A percentile compares a stretch with the other conserved stretches of the same genome.
Evolutionary conservation across 768 basidiomycete species (phyloP).

Genomic region (Obba rivulosa): DNA sequence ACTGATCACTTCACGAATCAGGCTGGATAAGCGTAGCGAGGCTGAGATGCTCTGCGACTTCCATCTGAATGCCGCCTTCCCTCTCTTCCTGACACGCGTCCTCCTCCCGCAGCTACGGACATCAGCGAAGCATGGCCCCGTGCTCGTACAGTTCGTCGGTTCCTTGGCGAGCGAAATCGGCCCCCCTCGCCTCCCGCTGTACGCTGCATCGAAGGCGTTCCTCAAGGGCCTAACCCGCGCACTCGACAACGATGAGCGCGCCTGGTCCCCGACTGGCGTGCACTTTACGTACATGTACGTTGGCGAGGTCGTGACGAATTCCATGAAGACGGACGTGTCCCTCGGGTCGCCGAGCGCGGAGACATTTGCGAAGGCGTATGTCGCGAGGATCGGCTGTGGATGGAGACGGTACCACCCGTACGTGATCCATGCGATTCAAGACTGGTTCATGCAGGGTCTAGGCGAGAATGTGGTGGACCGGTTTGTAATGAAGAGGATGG

Average conservation of each 20-base stretch:
- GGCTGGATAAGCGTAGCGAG: slow-evolving; percentile 1
- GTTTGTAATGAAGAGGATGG: slow-evolving; percentile 8
- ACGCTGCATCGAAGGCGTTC: slow-evolving; percentile 21
- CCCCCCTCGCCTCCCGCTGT: slow-evolving; percentile 17
- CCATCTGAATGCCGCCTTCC: not conserved
- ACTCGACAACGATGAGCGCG: slow-evolving; percentile 21
- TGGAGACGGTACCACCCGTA: slow-evolving; percentile 13
- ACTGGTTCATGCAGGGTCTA: slow-evolving; percentile 2
- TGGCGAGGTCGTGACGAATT: slow-evolving; percentile 15
- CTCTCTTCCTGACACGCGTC: slow-evolving; percentile 6
- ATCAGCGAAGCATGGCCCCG: slow-evolving; percentile 16
- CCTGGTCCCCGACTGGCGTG: slow-evolving; percentile 13
- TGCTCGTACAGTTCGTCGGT: slow-evolving; percentile 20
- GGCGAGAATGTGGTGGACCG: slow-evolving; percentile 8
- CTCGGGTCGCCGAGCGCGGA: slow-evolving; percentile 11
- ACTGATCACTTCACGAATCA: not conserved
- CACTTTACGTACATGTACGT: slow-evolving; percentile 17
- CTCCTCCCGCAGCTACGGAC: slow-evolving; percentile 23
- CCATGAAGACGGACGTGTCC: slow-evolving; percentile 5
- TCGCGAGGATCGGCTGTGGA: slow-evolving; percentile 17
- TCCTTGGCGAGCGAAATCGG: slow-evolving; percentile 15
- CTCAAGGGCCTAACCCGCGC: slow-evolving; percentile 15
- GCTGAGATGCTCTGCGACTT: not conserved
- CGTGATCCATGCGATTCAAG: slow-evolving; percentile 13
- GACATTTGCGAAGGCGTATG: slow-evolving; percentile 14